Base-by-base conservation (phyloP, 495 filamentous ascomycete genomes). In the Hyaloscypha variabilis region DNA sequence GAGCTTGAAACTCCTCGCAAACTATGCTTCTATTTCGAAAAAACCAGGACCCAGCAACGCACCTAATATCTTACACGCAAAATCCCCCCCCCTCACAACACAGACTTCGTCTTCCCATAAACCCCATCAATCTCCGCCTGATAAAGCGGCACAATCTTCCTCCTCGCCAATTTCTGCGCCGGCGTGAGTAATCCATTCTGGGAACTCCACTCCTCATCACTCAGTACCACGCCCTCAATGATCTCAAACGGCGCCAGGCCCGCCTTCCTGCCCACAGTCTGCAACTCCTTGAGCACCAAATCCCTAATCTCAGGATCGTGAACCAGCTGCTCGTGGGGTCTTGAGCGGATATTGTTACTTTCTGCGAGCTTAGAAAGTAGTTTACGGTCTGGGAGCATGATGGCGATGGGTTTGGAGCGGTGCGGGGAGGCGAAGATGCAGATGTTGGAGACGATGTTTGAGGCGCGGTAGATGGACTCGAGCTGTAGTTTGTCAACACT, bases 171-270 rank as follows among this genome's bases (percentile, higher is more conserved):
- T 77, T 91, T 92, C 77, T 90, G 87, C n/a, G 90, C 89, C 6
- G 87, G 85, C 6, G 89, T 92, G 10, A 87, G 82, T n/a, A 91
- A 73, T 60, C 77, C 94, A 78, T 96, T 97, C 60, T 94, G 90
- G 49, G 92, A 89, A 28, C 90, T 97, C 94, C 94, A 98, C 75
- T 98, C 94, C 76, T 96, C 92, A 64, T 97, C 93, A 2, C 91
- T 90, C 71, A 98, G 75, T 6, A 97, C 92, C 19, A 97, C 92
- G 67, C 93, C 94, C 64, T 91, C 88, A 70, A 98, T 89, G 57
- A 97, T 91, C 79, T 98, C 94, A 67, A 95, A 91, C 24, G 90
- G 87, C 13, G 81, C 82, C 46, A 98, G 81, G 3, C 92, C 91
- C 65, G 90, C 91, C 52, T 87, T 83, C 65, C 84, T 84, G 39